phyloP scores from a whole-genome alignment of 2,329 filamentous ascomycete species.

The Harringtonia lauricola region DNA sequence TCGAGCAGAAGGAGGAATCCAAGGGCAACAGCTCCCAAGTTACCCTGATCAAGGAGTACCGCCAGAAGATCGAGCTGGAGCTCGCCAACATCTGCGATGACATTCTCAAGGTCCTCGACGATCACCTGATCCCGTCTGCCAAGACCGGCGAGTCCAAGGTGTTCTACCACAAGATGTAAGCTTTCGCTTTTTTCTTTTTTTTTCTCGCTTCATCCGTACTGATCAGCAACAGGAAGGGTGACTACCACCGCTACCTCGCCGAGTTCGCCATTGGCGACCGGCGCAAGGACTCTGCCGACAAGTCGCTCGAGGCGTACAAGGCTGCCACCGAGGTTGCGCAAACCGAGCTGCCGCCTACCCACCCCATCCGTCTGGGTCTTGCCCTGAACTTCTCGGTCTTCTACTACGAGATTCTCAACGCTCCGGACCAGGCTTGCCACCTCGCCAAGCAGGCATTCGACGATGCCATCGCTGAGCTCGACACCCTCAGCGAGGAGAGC shows the following conservation, averaged over 20 bases:
- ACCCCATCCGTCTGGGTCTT: constrained; percentile 86
- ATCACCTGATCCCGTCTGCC: constrained; percentile 88
- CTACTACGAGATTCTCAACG: constrained; percentile 99
- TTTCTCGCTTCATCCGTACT: not conserved
- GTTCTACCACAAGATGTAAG: constrained; percentile 99
- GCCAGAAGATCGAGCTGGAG: constrained; percentile 95
- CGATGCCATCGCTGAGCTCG: constrained; percentile 95
- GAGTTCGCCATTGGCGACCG: constrained; percentile 92
- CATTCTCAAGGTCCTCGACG: constrained; percentile 87
- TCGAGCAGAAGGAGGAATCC: constrained; percentile 99
- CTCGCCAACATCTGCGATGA: constrained; percentile 97
- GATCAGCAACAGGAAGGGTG: constrained; percentile 69
- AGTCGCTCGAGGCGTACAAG: constrained; percentile 96
- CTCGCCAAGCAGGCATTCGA: constrained; percentile 93
- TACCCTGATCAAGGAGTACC: constrained; percentile 90
- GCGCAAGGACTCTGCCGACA: constrained; percentile 88
- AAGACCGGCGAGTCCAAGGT: constrained; percentile 97
- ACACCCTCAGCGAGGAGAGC: constrained; percentile 95
- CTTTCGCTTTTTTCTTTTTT: not conserved
- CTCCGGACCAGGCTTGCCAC: constrained; percentile 95
- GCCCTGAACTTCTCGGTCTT: constrained; percentile 97
- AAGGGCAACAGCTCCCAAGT: constrained; percentile 95
- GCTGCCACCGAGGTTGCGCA: constrained; percentile 79
- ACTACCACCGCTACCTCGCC: constrained; percentile 97
- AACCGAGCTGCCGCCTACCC: constrained; percentile 80